Evolutionary conservation across 208 protist genomes (phyloP), one percentile per base, ranked within the genome.

Genomic region (Crithidia sp.): DNA sequence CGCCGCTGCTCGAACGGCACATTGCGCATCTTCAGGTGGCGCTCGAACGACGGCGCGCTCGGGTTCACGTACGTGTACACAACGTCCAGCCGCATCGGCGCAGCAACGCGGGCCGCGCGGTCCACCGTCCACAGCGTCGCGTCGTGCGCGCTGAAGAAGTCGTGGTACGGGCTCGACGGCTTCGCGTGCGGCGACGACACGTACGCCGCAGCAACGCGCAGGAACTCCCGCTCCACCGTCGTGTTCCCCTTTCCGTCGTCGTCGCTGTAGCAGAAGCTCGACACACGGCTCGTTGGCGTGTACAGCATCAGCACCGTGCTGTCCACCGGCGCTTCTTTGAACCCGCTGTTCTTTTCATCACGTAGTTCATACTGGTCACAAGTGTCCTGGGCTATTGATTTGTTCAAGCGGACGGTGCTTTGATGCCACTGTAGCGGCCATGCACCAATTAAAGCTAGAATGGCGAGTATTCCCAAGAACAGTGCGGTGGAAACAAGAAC

Each of bases 61-160:
- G 77, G 71, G 61, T 90, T 87, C 73, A 90, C 85, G 61, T 85
- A 85, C 17, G 82, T 90, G 73, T 86, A 87, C 59, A 90, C 79
- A 7, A 90, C 69, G 52, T 90, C 85, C 55, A 90, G 63, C 36
- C 56, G 65, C 71, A 90, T 71, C 39, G 85, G 85, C 53, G 37
- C 41, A 37, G 77, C 80, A 39, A 76, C 67, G 45, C 67, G 40
- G 8, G 61, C 44, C 10, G 47, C 71, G 54, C 47, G 40, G 63
- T 83, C 71, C 52, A 88, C 61, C 16, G 74, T 79, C 81, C 84
- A 88, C 54, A 85, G 65, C 36, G 80, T 84, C 59, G 78, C 84
- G 44, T 72, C 63, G 56, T 77, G 64, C 44, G 65, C 71, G 13
- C 44, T 49, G 56, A 88, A 80, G 54, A 88, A 88, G 40, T 81